phyloP scores from a whole-genome alignment of 2,329 filamentous ascomycete genomes.

The Fusarium odoratissimum region DNA sequence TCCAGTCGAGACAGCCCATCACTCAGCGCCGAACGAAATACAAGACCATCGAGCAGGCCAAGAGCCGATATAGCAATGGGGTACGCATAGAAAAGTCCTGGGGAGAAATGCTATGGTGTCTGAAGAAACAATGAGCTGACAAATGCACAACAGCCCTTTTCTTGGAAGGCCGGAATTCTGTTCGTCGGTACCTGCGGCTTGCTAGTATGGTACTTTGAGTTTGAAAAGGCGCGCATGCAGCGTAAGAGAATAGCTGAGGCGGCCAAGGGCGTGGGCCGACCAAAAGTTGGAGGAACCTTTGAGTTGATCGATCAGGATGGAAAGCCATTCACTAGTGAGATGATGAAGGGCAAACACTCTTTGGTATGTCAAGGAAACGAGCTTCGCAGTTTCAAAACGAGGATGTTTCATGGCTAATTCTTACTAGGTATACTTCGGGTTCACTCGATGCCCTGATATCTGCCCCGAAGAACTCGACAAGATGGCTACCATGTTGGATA shows the following conservation, averaged over 20 bases:
- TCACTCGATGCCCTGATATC: conserved; percentile 98
- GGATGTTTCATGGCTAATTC: conserved; percentile 17
- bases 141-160: conserved; percentile 77
- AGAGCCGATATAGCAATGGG: conserved; percentile 67
- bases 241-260: conserved; percentile 90
- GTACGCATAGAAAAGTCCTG: conserved; percentile 50
- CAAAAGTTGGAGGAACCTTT: conserved; percentile 93
- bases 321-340: conserved; percentile 78
- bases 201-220: conserved; percentile 90
- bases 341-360: conserved; percentile 88
- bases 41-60: conserved; percentile 70
- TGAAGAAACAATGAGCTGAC: conserved; percentile 40
- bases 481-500: conserved; percentile 95
- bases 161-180: conserved; percentile 87
- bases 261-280: conserved; percentile 90
- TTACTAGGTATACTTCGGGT: conserved; percentile 91
- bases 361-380: conserved; percentile 64
- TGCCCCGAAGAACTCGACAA: conserved; percentile 99
- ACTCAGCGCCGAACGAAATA: conserved; percentile 55
- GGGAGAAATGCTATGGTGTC: background rate
- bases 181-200: conserved; percentile 83
- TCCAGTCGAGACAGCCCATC: conserved; percentile 51
- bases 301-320: conserved; percentile 85
- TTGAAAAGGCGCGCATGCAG: conserved; percentile 92
- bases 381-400: background rate